These are phyloP conservation scores for Lycium barbarum DNA, from an alignment of 257 asterid species.

Conservation along the genomic window DNA sequence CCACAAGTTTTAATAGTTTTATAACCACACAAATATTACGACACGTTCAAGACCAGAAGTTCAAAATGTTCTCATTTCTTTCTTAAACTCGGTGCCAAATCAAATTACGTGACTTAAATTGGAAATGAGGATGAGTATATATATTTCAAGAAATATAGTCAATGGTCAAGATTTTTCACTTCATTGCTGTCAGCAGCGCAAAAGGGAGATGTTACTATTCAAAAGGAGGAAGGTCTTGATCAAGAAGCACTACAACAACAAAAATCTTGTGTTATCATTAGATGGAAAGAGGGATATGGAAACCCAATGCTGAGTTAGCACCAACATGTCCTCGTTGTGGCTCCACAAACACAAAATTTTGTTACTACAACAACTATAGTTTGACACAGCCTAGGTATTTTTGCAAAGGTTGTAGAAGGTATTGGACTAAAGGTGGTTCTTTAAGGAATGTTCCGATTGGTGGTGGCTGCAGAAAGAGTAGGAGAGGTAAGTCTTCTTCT, in stretches of 20 bases:
- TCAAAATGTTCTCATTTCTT: too few relatives aligned
- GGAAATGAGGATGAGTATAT: neutral
- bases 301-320: slow-evolving; percentile 50
- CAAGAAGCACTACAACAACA: neutral
- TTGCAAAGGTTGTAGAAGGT: slow-evolving; percentile 79
- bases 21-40: too few relatives aligned
- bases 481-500: slow-evolving; percentile 25
- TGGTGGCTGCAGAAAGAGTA: slow-evolving; percentile 31
- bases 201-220: neutral
- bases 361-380: slow-evolving; percentile 89
- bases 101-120: neutral
- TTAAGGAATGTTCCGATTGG: slow-evolving; percentile 81
- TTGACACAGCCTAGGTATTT: slow-evolving; percentile 80
- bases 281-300: slow-evolving; percentile 68
- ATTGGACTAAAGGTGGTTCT: slow-evolving; percentile 90
- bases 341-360: slow-evolving; percentile 76
- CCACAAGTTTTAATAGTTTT: neutral
- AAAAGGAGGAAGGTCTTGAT: neutral
- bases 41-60: too few relatives aligned
- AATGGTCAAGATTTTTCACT: neutral
- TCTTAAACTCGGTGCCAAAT: neutral
- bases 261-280: slow-evolving; percentile 11
- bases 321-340: slow-evolving; percentile 87
- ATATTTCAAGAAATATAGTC: neutral
- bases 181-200: neutral